phyloP scores from a whole-genome alignment of 768 basidiomycete genomes.

The Mycena leptocephala region DNA sequence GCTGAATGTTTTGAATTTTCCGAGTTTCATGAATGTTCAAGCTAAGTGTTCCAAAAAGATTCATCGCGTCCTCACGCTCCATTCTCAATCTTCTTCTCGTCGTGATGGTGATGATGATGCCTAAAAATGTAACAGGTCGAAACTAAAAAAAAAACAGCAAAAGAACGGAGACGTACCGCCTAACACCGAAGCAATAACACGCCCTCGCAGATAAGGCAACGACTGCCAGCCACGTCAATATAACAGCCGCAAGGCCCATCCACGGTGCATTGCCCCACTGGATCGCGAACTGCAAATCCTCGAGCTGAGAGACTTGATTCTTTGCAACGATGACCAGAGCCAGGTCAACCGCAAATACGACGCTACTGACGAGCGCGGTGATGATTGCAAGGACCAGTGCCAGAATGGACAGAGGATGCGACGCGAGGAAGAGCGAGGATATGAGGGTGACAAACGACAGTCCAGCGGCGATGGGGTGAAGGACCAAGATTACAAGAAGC shows the following conservation, averaged over 20 bases:
- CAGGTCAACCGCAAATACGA: conserved; percentile 76
- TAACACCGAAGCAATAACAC: conserved; percentile 81
- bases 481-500: conserved; percentile 71
- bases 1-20: neutral
- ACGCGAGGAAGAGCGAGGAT: conserved; percentile 72
- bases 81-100: no score
- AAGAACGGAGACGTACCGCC: conserved; percentile 49
- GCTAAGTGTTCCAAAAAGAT: no score
- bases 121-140: neutral
- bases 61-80: no score
- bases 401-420: conserved; percentile 69
- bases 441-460: conserved; percentile 70
- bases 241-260: conserved; percentile 75
- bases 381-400: conserved; percentile 73
- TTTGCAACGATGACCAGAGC: conserved; percentile 71
- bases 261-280: conserved; percentile 80
- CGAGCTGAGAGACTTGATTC: conserved; percentile 56
- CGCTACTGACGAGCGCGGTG: conserved; percentile 67
- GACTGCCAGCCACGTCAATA: conserved; percentile 74
- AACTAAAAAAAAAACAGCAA: no score
- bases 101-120: no score
- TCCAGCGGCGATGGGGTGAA: conserved; percentile 79
- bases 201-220: conserved; percentile 74
- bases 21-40: neutral
- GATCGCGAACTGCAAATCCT: conserved; percentile 59